Conservation (phyloP, 176 grass and related monocot species). For the Eragrostis curvula region DNA sequence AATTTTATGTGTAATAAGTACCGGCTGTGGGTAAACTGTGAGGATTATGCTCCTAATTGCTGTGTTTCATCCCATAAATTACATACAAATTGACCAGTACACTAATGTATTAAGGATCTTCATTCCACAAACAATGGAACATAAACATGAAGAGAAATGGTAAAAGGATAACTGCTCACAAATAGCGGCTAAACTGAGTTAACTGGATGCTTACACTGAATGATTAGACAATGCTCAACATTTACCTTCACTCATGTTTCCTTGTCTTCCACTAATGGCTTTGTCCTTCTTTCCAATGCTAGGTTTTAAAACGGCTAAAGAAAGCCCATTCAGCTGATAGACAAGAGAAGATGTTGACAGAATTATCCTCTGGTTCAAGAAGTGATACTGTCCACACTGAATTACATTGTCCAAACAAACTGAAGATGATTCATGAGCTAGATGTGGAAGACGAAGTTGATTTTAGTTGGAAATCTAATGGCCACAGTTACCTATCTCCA, state of each 20-base stretch:
- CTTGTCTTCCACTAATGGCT: slow-evolving; percentile 38
- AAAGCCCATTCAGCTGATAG: slow-evolving; percentile 58
- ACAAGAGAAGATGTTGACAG: slow-evolving; percentile 37
- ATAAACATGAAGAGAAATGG: slow-evolving; percentile 18
- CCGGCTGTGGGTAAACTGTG: not conserved
- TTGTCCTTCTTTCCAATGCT: slow-evolving; percentile 20
- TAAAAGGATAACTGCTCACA: slow-evolving; percentile 15
- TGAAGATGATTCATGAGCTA: slow-evolving; percentile 48
- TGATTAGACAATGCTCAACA: slow-evolving; percentile 1
- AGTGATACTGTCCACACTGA: slow-evolving; percentile 43
- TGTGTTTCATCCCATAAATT: slow-evolving; percentile 4
- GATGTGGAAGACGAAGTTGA: slow-evolving; percentile 29
- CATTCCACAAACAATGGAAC: not conserved
- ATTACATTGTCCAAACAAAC: slow-evolving; percentile 45
- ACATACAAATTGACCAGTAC: slow-evolving; percentile 13
- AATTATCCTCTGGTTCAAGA: slow-evolving; percentile 39
- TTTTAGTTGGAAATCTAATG: slow-evolving; percentile 43
- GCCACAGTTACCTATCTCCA: slow-evolving; percentile 42
- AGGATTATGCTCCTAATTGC: not conserved
- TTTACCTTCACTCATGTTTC: not conserved
- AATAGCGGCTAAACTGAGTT: not conserved
- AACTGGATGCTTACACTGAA: slow-evolving; percentile 16
- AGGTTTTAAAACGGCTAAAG: slow-evolving; percentile 92
- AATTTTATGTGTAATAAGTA: slow-evolving; percentile 8
- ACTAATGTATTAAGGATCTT: slow-evolving; percentile 18